Conservation (phyloP, 2,329 filamentous ascomycete species). For the Hymenoscyphus repandus region DNA sequence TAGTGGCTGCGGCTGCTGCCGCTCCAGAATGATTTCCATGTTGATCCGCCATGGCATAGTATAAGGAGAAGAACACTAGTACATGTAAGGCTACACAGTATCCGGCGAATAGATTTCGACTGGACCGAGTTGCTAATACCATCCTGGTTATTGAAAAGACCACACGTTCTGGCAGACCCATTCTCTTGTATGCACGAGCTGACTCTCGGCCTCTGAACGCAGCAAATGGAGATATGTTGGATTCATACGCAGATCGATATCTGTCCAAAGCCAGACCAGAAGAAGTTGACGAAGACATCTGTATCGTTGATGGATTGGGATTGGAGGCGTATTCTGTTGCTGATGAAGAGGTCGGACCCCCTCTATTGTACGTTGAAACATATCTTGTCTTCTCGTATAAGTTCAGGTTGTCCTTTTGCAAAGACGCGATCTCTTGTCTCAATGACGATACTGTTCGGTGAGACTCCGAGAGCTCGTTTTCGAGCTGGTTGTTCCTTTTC, state of each 20-base stretch:
- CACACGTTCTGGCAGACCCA: constrained; percentile 85
- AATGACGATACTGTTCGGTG: constrained; percentile 80
- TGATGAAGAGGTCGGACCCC: constrained; percentile 53
- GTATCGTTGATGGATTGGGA: constrained; percentile 69
- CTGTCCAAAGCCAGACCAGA: constrained; percentile 70
- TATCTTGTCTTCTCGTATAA: constrained; percentile 98
- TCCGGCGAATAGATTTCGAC: constrained; percentile 86
- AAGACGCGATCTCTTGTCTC: constrained; percentile 80
- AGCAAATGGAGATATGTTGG: constrained; percentile 91
- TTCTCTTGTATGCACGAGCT: constrained; percentile 81
- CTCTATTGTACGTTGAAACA: constrained; percentile 85
- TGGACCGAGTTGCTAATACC: constrained; percentile 83
- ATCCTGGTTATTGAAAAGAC: constrained; percentile 89
- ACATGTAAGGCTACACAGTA: constrained; percentile 89
- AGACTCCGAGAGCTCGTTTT: constrained; percentile 80
- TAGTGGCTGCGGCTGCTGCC: constrained; percentile 40
- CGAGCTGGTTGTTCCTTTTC: constrained; percentile 86
- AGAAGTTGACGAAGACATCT: constrained; percentile 53
- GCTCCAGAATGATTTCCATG: constrained; percentile 30
- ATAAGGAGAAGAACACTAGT: constrained; percentile 80
- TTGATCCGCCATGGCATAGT: constrained; percentile 43
- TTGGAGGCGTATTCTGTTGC: constrained; percentile 63
- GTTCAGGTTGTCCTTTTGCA: constrained; percentile 94
- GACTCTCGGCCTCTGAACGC: constrained; percentile 93
- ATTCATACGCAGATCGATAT: constrained; percentile 90